These are phyloP conservation scores for Garcia nutans DNA, from an alignment of 345 rosid genomes.

Conservation along the genomic window DNA sequence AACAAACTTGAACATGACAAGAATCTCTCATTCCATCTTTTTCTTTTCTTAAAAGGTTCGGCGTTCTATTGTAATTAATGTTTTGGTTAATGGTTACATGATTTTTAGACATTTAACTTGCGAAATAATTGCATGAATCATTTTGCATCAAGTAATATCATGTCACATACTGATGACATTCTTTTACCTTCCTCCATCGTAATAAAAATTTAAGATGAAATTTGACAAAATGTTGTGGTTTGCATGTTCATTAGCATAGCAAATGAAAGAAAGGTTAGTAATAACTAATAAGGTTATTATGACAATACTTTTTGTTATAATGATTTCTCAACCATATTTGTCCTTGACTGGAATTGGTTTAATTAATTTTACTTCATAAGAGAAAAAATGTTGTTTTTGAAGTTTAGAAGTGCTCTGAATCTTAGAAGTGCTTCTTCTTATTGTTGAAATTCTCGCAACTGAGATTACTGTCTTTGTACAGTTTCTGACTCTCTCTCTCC, in stretches of 20 bases:
- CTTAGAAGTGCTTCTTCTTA: background rate
- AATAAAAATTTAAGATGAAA: too few species aligned
- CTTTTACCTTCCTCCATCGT: too few species aligned
- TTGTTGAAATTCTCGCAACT: background rate
- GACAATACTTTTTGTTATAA: background rate
- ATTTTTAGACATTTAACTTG: too few species aligned
- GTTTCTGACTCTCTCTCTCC: background rate
- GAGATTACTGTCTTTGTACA: background rate
- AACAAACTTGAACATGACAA: background rate
- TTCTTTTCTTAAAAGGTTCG: background rate
- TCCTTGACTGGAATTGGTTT: background rate
- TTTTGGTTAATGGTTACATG: background rate
- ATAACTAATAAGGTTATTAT: too few species aligned
- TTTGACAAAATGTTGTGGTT: background rate
- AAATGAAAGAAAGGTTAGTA: background rate
- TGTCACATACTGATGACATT: background rate
- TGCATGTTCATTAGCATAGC: background rate
- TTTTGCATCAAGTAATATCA: background rate
- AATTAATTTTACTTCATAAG: background rate
- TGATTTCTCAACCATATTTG: slow-evolving; percentile 3
- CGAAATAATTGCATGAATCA: background rate
- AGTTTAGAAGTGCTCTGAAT: background rate
- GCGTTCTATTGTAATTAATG: background rate
- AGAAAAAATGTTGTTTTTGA: background rate
- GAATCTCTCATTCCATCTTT: background rate